These are phyloP conservation scores for Podospora pseudopauciseta DNA, from an alignment of 495 filamentous ascomycete genomes.

Conservation along the genomic window DNA sequence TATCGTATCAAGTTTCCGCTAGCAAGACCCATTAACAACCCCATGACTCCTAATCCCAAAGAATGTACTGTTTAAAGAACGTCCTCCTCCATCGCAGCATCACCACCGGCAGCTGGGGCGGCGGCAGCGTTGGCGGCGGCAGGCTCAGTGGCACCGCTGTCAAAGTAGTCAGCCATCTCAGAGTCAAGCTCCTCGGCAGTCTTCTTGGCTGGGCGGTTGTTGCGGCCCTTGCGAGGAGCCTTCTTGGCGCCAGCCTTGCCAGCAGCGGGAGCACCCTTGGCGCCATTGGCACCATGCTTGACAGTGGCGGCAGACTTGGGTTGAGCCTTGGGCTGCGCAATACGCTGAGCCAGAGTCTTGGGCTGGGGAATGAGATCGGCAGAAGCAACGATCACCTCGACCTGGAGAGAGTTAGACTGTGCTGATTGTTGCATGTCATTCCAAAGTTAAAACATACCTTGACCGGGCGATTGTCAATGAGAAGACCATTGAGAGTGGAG, in stretches of 20 bases:
- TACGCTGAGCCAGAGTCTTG: constrained; percentile 81
- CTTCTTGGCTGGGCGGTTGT: constrained; percentile 75
- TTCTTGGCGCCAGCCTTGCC: constrained; percentile 53
- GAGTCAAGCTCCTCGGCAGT: constrained; percentile 87
- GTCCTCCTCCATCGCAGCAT: constrained; percentile 53
- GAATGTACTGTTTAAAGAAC: constrained; percentile 31
- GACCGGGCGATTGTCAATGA: constrained; percentile 85
- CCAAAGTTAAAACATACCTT: constrained; percentile 57
- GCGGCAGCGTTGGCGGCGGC: constrained; percentile 46
- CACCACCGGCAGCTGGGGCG: constrained; percentile 30
- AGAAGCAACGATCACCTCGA: constrained; percentile 84
- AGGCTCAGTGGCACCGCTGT: constrained; percentile 35
- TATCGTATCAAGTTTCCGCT: constrained; percentile 14
- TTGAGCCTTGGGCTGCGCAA: constrained; percentile 73
- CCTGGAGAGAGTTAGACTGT: constrained; percentile 44
- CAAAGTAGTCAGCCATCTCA: constrained; percentile 92
- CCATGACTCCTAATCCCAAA: background rate
- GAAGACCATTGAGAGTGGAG: constrained; percentile 75
- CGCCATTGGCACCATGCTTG: constrained; percentile 47
- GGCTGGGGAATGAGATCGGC: constrained; percentile 59
- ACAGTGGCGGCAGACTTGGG: constrained; percentile 78
- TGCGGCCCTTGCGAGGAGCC: constrained; percentile 45
- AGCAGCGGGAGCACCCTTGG: constrained; percentile 40
- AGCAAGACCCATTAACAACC: background rate
- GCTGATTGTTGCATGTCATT: background rate